Conservation (phyloP, 768 basidiomycete species). For the Mycena polygramma region DNA sequence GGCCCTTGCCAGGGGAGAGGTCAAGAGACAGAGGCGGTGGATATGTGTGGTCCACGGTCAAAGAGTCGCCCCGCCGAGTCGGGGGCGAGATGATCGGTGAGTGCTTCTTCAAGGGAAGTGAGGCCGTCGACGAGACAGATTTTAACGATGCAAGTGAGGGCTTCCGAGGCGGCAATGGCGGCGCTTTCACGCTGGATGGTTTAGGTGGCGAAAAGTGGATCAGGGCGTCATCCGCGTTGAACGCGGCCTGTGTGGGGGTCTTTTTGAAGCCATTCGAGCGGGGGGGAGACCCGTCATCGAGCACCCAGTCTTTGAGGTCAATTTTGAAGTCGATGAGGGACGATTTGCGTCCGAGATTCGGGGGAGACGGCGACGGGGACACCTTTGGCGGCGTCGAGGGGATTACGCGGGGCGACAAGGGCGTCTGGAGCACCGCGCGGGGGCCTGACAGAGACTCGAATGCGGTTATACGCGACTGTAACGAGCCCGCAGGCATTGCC, state of each 20-base stretch:
- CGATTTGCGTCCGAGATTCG: slow-evolving; percentile 63
- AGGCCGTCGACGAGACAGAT: slow-evolving; percentile 53
- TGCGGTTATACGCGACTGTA: slow-evolving; percentile 72
- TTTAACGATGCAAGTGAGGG: slow-evolving; percentile 65
- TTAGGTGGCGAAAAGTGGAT: slow-evolving; percentile 68
- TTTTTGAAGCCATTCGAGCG: slow-evolving; percentile 40
- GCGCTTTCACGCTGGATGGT: slow-evolving; percentile 49
- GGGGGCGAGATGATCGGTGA: slow-evolving; percentile 47
- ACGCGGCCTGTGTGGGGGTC: slow-evolving; percentile 47
- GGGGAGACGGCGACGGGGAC: slow-evolving; percentile 66
- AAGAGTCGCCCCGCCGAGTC: slow-evolving; percentile 58
- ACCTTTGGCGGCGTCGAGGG: slow-evolving; percentile 48
- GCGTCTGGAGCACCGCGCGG: slow-evolving; percentile 40
- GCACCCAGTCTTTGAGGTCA: slow-evolving; percentile 81
- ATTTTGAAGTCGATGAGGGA: slow-evolving; percentile 80
- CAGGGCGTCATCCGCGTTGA: slow-evolving; percentile 54
- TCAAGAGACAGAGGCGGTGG: slow-evolving; percentile 54
- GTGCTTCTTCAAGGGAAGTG: slow-evolving; percentile 39
- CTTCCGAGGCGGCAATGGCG: slow-evolving; percentile 78
- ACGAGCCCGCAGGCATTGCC: slow-evolving; percentile 58
- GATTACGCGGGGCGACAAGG: slow-evolving; percentile 56
- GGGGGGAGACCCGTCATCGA: slow-evolving; percentile 67
- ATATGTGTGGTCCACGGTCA: slow-evolving; percentile 72
- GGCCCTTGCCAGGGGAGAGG: slow-evolving; percentile 50
- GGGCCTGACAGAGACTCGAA: slow-evolving; percentile 67